Percentiles rank a stretch among this genome's conserved stretches.
These are phyloP conservation scores for Candida chilensis DNA, from an alignment of 805 yeast species.

Conservation along the genomic window DNA sequence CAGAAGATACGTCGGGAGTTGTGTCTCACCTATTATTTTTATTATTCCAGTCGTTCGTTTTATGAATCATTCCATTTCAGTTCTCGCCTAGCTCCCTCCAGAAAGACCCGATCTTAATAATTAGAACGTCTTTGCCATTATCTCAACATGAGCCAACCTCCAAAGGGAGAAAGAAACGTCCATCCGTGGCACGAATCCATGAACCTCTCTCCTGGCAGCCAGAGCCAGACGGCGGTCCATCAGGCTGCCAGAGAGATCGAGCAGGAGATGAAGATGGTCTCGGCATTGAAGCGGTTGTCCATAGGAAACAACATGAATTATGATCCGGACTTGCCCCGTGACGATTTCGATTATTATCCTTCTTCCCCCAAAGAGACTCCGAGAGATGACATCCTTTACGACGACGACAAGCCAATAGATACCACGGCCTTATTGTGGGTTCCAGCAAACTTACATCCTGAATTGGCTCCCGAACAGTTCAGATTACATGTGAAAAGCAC, in stretches of 20 bases:
- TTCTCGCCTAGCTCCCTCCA: background rate
- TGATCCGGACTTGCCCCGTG: slow-evolving; percentile 67
- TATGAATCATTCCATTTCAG: no score
- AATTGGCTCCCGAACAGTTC: slow-evolving; percentile 86
- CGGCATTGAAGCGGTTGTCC: slow-evolving; percentile 64
- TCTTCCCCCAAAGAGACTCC: background rate
- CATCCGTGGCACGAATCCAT: no score
- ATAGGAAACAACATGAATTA: slow-evolving; percentile 52
- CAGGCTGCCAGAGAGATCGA: slow-evolving; percentile 74
- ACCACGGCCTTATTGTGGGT: slow-evolving; percentile 74
- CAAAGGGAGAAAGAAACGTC: no score
- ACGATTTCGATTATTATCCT: slow-evolving; percentile 5
- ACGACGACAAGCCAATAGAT: slow-evolving; percentile 12
- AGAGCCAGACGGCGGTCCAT: slow-evolving; percentile 16
- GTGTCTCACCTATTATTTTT: no score
- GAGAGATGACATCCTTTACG: slow-evolving; percentile 2
- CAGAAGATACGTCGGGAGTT: no score
- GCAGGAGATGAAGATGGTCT: slow-evolving; percentile 64
- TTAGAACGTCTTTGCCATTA: background rate
- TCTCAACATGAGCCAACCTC: background rate
- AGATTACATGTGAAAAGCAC: slow-evolving; percentile 54
- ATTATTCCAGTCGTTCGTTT: background rate
- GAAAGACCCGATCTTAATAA: background rate
- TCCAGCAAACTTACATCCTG: slow-evolving; percentile 91
- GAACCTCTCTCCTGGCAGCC: no score